Evolutionary conservation across 345 rosid species (phyloP).

Genomic region (Boechera divaricarpa): DNA sequence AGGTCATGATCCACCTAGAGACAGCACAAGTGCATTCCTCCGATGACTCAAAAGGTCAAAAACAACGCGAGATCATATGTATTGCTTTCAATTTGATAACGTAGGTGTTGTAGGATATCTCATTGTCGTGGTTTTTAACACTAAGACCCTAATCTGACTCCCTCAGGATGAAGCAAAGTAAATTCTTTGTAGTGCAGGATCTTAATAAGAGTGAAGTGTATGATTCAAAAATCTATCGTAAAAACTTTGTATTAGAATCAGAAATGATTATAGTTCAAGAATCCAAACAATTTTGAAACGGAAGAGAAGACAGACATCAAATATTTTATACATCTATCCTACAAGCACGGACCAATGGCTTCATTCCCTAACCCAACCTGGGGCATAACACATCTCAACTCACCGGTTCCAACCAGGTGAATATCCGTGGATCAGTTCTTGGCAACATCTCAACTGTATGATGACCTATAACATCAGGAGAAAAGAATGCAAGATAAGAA

Average conservation of each 20-base stretch:
- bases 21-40: constrained; percentile 42
- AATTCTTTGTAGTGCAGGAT: constrained; percentile 12
- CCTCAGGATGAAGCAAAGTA: constrained; percentile 6
- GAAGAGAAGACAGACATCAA: constrained; percentile 38
- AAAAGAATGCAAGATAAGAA: constrained; percentile 11
- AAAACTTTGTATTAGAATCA: constrained; percentile 16
- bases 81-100: constrained; percentile 19
- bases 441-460: constrained; percentile 16
- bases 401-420: constrained; percentile 40
- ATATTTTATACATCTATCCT: constrained; percentile 42
- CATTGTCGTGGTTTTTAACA: neutral
- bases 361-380: constrained; percentile 43
- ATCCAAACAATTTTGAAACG: constrained; percentile 21
- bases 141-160: constrained; percentile 21
- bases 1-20: constrained; percentile 37
- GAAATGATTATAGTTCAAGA: constrained; percentile 11
- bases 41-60: constrained; percentile 22
- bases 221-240: constrained; percentile 9
- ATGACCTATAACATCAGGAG: constrained; percentile 26
- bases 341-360: constrained; percentile 51
- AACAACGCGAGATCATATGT: neutral
- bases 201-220: constrained; percentile 26
- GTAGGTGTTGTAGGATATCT: constrained; percentile 16
- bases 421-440: constrained; percentile 29
- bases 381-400: constrained; percentile 33